phyloP scores from a whole-genome alignment of 108 stramenopile species.

The Fistulifera solaris region DNA sequence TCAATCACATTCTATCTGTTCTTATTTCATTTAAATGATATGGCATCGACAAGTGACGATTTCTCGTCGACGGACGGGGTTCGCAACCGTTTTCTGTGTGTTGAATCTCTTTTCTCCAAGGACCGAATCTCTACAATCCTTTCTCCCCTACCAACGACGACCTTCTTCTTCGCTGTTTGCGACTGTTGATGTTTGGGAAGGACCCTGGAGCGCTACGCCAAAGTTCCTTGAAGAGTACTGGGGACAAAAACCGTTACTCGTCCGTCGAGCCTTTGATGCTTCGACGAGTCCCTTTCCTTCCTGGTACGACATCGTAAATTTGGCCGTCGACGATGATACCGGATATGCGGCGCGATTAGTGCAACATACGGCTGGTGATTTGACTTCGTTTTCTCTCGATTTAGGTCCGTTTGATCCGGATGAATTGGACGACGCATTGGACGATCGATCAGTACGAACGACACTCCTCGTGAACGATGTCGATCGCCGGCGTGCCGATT shows the following conservation, averaged over 20 bases:
- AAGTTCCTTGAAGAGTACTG: constrained; percentile 16
- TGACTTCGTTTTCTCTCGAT: constrained; percentile 36
- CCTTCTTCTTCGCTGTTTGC: neutral
- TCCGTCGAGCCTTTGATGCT: constrained; percentile 56
- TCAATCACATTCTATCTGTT: too few species aligned
- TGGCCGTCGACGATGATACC: constrained; percentile 8
- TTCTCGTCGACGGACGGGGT: too few species aligned
- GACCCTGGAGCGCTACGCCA: neutral
- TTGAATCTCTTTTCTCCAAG: too few species aligned
- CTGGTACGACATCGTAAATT: neutral
- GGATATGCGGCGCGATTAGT: constrained; percentile 28
- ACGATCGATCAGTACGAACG: constrained; percentile 12
- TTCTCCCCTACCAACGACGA: too few species aligned
- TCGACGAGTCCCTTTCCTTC: constrained; percentile 8
- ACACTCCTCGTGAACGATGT: constrained; percentile 82
- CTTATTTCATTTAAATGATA: too few species aligned
- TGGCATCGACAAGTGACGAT: too few species aligned
- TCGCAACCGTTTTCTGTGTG: too few species aligned
- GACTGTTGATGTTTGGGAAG: neutral
- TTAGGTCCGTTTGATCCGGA: constrained; percentile 46
- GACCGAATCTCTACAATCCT: too few species aligned
- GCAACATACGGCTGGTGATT: constrained; percentile 33
- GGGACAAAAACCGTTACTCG: constrained; percentile 51
- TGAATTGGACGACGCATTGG: constrained; percentile 4
- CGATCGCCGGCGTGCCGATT: constrained; percentile 54